These are phyloP conservation scores for Brasenia schreberi DNA, from an alignment of 164 flowering plant genomes.

Conservation along the genomic window DNA sequence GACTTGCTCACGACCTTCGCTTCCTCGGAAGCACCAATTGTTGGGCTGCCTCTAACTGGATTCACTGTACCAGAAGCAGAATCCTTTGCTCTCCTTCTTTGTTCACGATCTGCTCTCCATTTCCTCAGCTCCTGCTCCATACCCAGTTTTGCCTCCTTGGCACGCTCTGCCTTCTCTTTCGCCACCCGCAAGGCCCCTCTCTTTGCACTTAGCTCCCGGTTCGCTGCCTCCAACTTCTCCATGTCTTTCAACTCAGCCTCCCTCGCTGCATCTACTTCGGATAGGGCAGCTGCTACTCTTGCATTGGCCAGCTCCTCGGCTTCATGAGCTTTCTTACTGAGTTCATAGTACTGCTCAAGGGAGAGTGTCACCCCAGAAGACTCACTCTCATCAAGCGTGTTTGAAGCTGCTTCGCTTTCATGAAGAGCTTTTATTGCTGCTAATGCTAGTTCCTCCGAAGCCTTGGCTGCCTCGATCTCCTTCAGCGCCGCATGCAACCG, in stretches of 20 bases:
- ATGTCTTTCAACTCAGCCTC: constrained; percentile 50
- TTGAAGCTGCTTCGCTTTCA: constrained; percentile 60
- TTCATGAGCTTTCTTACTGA: constrained; percentile 71
- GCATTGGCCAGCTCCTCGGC: constrained; percentile 73
- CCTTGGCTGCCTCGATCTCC: constrained; percentile 87
- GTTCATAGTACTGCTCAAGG: constrained; percentile 64
- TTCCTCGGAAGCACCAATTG: constrained; percentile 23
- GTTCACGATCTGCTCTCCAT: constrained; percentile 87
- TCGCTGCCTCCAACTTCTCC: constrained; percentile 50
- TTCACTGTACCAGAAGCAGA: constrained; percentile 19
- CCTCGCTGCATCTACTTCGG: constrained; percentile 63
- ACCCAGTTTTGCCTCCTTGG: constrained; percentile 78
- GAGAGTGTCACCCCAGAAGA: constrained; percentile 54
- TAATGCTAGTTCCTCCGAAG: constrained; percentile 66
- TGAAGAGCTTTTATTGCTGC: constrained; percentile 77
- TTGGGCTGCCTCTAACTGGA: constrained; percentile 22
- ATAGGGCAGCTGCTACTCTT: constrained; percentile 52
- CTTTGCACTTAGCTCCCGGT: constrained; percentile 30
- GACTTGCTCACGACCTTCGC: not conserved
- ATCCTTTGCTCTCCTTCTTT: constrained; percentile 45
- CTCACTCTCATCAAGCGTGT: constrained; percentile 20
- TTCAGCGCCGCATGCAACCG: constrained; percentile 59
- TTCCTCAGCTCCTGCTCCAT: constrained; percentile 82
- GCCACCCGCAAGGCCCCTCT: constrained; percentile 48
- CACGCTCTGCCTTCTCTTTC: constrained; percentile 60